A percentile compares a stretch with the other conserved stretches of the same genome.
Evolutionary conservation across 441 rosid species (phyloP).

Genomic region (Mallotus repandus): DNA sequence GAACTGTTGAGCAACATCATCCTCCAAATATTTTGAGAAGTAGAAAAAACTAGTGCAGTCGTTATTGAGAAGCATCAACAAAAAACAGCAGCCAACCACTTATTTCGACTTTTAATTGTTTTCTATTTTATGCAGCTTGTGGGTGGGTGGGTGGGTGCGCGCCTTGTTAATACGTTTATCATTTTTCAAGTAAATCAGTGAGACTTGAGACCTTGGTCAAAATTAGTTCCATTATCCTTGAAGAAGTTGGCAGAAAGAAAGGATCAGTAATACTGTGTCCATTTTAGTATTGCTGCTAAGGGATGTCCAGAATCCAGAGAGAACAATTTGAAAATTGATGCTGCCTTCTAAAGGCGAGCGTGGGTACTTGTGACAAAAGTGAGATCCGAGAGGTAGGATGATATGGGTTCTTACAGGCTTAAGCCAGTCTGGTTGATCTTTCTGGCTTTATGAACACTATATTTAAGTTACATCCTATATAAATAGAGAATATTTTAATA

Average conservation of each 20-base stretch:
- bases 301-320: no score
- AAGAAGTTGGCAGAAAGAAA: no score
- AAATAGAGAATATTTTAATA: no score
- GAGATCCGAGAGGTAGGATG: no score
- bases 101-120: not conserved
- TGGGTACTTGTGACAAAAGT: not conserved
- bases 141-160: no score
- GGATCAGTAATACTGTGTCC: not conserved
- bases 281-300: no score
- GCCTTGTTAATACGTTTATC: not conserved
- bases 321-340: no score
- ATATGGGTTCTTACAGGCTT: no score
- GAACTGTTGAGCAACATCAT: not conserved
- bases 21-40: not conserved
- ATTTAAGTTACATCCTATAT: no score
- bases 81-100: not conserved
- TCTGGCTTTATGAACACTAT: no score
- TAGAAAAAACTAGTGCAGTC: not conserved
- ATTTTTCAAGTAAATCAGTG: not conserved
- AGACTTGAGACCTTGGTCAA: not conserved
- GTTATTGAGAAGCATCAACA: not conserved
- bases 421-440: no score
- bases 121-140: not conserved
- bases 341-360: no score
- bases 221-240: not conserved